Evolutionary conservation across 495 filamentous ascomycete genomes (phyloP), one percentile per base, ranked within the genome.

Genomic region (Penicillium chermesinum): DNA sequence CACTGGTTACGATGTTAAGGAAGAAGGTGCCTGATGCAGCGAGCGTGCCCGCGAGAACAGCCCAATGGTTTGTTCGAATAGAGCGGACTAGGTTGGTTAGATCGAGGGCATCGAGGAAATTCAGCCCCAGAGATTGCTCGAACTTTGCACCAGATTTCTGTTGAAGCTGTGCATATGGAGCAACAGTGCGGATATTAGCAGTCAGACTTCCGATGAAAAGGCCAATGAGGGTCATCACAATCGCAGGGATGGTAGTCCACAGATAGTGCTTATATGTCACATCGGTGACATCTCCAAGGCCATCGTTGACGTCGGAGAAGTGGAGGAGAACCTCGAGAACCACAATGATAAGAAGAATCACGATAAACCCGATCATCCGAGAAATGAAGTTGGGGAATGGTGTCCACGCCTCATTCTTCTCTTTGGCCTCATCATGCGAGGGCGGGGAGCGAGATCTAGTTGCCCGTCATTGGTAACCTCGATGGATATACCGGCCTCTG

Each of bases 181-280:
- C 48, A 9, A 58, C 41, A 17, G 41, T 49, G 19, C 48, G 36
- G 20, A 39, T 47, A 12, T 55, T 55, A 22, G 48, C 55, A 20
- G 52, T 42, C 9, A 58, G 37, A 12, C 36, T 49, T 2, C 16
- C 32, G 13, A 52, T 40, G 4, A 43, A 9, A 10, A 55, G 30
- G 18, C 44, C 33, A 10, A 52, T 40, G 1, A 25, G 14, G 0
- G 44, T 14, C 55, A 58, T 58, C 4, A 34, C 19, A 5, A 42
- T 9, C 9, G 48, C 48, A 25, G 55, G 48, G 12, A 58, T 17
- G 2, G 52, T 36, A 1, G 55, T 52, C 48, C 52, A 58, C 12
- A 47, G 2, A 19, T 52, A 52, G 19, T 58, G 52, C n/a, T 20
- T 36, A 19, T 34, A 44, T 36, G 40, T 35, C 0, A 2, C 9